Evolutionary conservation across 1,284 basidiomycete species (phyloP).

Genomic region (Puccinia polysora): DNA sequence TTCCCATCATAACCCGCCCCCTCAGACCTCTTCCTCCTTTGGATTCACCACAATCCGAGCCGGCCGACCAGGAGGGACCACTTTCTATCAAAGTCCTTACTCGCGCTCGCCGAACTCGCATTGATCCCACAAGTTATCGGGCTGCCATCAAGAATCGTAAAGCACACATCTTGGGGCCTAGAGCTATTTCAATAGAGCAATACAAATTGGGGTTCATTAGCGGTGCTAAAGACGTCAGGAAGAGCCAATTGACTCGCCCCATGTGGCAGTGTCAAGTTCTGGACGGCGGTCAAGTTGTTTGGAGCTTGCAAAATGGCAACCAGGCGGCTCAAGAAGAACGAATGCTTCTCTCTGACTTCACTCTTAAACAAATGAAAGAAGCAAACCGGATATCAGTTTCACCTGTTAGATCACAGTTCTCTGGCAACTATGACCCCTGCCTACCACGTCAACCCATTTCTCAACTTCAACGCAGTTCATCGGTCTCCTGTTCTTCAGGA

Average conservation of each 20-base stretch:
- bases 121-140: conserved; percentile 40
- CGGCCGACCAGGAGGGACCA: neutral
- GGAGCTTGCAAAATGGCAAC: conserved; percentile 11
- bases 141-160: conserved; percentile 41
- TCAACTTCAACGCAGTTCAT: too few relatives aligned
- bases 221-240: conserved; percentile 37
- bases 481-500: too few relatives aligned
- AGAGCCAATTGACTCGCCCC: conserved; percentile 21
- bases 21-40: conserved; percentile 20
- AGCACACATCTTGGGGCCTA: conserved; percentile 36
- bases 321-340: conserved; percentile 21
- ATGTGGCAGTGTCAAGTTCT: conserved; percentile 35
- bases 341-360: conserved; percentile 17
- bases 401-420: too few relatives aligned
- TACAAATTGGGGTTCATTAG: conserved; percentile 27
- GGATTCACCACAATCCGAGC: neutral
- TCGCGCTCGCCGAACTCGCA: conserved; percentile 31
- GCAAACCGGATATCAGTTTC: too few relatives aligned
- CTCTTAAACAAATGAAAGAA: conserved; percentile 10
- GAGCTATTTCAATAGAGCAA: conserved; percentile 41
- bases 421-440: too few relatives aligned
- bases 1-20: conserved; percentile 40
- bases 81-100: neutral
- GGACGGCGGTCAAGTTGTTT: conserved; percentile 25
- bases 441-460: too few relatives aligned